Evolutionary conservation across 2,329 filamentous ascomycete species (phyloP), one percentile per base, ranked within the genome.

Genomic region (Colletotrichum filicis): DNA sequence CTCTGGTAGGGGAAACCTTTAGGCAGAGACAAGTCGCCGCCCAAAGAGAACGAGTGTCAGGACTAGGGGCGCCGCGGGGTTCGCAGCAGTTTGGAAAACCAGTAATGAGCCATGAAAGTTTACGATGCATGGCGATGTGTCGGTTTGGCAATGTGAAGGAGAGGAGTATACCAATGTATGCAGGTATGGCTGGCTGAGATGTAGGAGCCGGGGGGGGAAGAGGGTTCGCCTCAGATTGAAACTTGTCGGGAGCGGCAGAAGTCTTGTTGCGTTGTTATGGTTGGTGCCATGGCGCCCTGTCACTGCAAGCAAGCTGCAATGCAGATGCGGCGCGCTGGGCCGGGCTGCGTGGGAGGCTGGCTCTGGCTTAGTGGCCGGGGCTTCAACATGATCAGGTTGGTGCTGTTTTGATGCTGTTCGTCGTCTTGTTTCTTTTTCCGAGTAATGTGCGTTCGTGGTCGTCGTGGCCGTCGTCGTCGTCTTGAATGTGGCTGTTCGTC

Each of bases 1-100:
- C 58, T 64, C 26, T 52, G 57, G 59, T 55, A 26, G 46, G 32
- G 32, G 16, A 35, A 56, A 30, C 19, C 28, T 58, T 69, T 62
- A 60, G 67, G 71, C 71, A 66, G 71, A 66, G 71, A 73, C 71
- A 66, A 61, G 66, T 73, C 60, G 67, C 55, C 52, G 42, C 42
- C 42, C 42, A 22, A 49, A 22, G 42, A 49, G 42, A 49, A 49
- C 3, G 42, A 19, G 8, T 19, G 37, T 42, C 5, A 6, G 42
- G 42, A 9, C 16, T 19, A 19, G 16, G 42, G 61, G 56, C 60
- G 49, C 12, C 55, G 57, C 58, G 67, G 60, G 71, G 55, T 49
- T 19, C 19, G 26, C 46, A n/a, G 26, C 22, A 19, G 30, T 19
- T 32, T 53, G 35, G 55, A 22, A 53, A 32, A 56, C 53, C 56